Evolutionary conservation across 352 stramenopile species (phyloP).

Genomic region (Peronospora destructor): DNA sequence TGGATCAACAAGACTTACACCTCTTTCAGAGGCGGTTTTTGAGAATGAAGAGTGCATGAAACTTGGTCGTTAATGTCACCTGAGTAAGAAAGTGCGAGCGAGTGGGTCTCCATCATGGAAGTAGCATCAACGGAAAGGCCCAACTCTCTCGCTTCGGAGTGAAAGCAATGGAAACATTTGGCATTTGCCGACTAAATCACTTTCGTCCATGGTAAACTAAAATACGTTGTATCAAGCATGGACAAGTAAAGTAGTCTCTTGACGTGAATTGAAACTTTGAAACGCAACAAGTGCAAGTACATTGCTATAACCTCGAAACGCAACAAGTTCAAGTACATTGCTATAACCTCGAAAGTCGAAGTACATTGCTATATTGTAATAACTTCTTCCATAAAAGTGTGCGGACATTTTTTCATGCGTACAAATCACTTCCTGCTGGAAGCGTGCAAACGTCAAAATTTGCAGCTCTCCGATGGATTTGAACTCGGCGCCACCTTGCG

Average conservation of each 20-base stretch:
- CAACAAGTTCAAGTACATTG: too few relatives aligned
- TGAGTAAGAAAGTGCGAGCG: conserved; percentile 51
- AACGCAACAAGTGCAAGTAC: too few relatives aligned
- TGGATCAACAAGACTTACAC: conserved; percentile 39
- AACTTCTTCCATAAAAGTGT: too few relatives aligned
- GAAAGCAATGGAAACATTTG: conserved; percentile 4
- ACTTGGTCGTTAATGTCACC: neutral
- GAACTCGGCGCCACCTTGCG: conserved; percentile 20
- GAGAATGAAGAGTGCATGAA: conserved; percentile 19
- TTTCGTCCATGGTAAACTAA: conserved; percentile 1
- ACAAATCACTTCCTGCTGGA: conserved; percentile 23
- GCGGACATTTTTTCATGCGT: neutral
- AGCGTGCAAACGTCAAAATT: conserved; percentile 27
- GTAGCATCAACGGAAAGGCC: conserved; percentile 1
- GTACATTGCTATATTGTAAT: too few relatives aligned
- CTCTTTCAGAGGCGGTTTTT: conserved; percentile 35
- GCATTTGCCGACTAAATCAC: neutral
- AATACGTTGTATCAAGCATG: neutral
- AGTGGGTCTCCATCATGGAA: conserved; percentile 20
- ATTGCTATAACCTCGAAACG: too few relatives aligned
- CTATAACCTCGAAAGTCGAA: too few relatives aligned
- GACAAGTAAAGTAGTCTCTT: neutral
- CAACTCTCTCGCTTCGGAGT: conserved; percentile 8
- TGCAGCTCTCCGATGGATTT: conserved; percentile 30
- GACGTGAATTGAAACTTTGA: neutral